phyloP scores from a whole-genome alignment of 371 early-diverging fungal genomes.

The Basidiobolus heterosporus region DNA sequence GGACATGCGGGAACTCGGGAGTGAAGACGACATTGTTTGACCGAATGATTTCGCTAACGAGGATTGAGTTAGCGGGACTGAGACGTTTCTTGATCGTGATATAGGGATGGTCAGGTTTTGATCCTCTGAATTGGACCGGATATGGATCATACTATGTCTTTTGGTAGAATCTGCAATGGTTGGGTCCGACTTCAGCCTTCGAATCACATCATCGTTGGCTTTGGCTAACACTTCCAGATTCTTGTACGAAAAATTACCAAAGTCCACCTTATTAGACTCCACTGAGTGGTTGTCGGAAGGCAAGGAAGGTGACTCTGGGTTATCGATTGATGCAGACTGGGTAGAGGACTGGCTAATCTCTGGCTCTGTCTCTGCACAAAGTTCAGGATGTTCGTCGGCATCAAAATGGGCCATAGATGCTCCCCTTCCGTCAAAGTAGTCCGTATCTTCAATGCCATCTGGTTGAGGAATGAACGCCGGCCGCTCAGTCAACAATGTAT shows the following conservation, averaged over 20 bases:
- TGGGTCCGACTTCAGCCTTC: constrained; percentile 33
- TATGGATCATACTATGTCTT: constrained; percentile 9
- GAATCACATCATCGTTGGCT: constrained; percentile 66
- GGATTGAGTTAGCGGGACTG: background rate
- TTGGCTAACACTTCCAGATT: constrained; percentile 76
- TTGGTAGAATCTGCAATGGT: constrained; percentile 9
- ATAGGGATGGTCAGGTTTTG: constrained; percentile 7
- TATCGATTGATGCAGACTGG: constrained; percentile 7
- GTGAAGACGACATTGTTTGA: no score
- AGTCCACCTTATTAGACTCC: constrained; percentile 33
- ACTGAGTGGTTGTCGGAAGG: background rate
- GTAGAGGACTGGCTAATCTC: background rate
- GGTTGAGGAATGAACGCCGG: constrained; percentile 77
- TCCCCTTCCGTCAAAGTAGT: constrained; percentile 63
- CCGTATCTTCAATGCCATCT: constrained; percentile 64
- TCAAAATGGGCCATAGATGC: constrained; percentile 1
- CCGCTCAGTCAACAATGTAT: constrained; percentile 40
- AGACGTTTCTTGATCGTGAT: background rate
- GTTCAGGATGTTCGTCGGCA: constrained; percentile 1
- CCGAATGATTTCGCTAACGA: background rate
- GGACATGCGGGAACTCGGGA: no score
- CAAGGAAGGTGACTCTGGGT: background rate
- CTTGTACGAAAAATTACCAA: constrained; percentile 83
- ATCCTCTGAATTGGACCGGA: constrained; percentile 8
- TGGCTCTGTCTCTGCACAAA: no score